These are phyloP conservation scores for Phytophthora cajani DNA, from an alignment of 352 stramenopile genomes.

Conservation along the genomic window DNA sequence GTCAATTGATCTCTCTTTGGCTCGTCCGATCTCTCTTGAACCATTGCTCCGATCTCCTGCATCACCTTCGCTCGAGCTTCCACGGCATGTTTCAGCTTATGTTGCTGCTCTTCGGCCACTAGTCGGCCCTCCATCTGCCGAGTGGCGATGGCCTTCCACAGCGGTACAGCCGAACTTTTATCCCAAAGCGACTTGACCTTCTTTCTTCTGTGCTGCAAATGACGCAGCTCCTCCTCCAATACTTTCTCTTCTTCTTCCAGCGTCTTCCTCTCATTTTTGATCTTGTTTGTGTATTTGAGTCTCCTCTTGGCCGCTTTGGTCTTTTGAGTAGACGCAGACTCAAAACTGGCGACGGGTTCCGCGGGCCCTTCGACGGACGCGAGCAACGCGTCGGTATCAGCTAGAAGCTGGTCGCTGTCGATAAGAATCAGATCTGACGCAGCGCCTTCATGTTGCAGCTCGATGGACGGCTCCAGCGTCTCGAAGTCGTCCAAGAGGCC, in stretches of 20 bases:
- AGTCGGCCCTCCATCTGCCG: constrained; percentile 33
- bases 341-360: background rate
- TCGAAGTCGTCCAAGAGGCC: background rate
- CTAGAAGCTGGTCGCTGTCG: constrained; percentile 14
- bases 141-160: constrained; percentile 30
- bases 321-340: background rate
- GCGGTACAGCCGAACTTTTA: background rate
- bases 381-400: constrained; percentile 13
- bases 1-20: background rate
- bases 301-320: constrained; percentile 22
- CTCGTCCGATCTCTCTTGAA: constrained; percentile 1
- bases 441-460: background rate
- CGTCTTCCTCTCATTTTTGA: constrained; percentile 34
- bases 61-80: constrained; percentile 27
- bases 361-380: background rate
- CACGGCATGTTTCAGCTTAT: constrained; percentile 20
- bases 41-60: constrained; percentile 19
- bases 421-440: background rate
- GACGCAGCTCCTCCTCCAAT: constrained; percentile 20
- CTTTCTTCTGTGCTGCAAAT: constrained; percentile 19
- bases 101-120: constrained; percentile 33
- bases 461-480: background rate
- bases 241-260: constrained; percentile 22
- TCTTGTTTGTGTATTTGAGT: constrained; percentile 34
- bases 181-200: constrained; percentile 8